These are phyloP conservation scores for Phalaenopsis equestris DNA, from an alignment of 106 monocot genomes.

Conservation along the genomic window DNA sequence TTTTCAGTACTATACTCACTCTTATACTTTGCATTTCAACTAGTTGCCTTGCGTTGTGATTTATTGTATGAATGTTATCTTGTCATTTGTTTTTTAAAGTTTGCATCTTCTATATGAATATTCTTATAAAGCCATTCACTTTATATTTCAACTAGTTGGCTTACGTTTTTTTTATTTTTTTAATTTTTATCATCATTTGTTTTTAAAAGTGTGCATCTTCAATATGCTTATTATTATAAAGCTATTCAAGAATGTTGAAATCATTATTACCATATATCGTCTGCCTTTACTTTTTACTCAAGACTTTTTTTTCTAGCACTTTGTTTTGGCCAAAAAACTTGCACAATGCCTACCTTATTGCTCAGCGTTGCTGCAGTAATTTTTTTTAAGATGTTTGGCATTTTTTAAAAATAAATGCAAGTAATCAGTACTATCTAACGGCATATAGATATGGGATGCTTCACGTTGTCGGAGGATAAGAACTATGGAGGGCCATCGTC, in stretches of 20 bases:
- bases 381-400: neutral
- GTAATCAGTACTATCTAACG: slow-evolving; percentile 1
- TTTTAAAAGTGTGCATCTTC: neutral
- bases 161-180: neutral
- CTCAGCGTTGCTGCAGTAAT: neutral
- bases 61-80: neutral
- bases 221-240: neutral
- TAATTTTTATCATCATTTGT: neutral
- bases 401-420: neutral
- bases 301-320: neutral
- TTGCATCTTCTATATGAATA: neutral
- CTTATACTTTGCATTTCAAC: neutral
- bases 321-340: neutral
- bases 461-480: slow-evolving; percentile 74
- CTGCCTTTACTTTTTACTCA: neutral
- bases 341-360: neutral
- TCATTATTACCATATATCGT: neutral
- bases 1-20: neutral
- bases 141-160: neutral
- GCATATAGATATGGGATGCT: slow-evolving; percentile 97
- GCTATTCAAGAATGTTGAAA: neutral
- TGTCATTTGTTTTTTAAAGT: neutral
- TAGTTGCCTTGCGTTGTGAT: neutral
- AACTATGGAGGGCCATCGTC: slow-evolving; percentile 81
- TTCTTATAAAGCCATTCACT: neutral